These are phyloP conservation scores for Fusarium sp. DNA, from an alignment of 2,329 filamentous ascomycete species.

Conservation along the genomic window DNA sequence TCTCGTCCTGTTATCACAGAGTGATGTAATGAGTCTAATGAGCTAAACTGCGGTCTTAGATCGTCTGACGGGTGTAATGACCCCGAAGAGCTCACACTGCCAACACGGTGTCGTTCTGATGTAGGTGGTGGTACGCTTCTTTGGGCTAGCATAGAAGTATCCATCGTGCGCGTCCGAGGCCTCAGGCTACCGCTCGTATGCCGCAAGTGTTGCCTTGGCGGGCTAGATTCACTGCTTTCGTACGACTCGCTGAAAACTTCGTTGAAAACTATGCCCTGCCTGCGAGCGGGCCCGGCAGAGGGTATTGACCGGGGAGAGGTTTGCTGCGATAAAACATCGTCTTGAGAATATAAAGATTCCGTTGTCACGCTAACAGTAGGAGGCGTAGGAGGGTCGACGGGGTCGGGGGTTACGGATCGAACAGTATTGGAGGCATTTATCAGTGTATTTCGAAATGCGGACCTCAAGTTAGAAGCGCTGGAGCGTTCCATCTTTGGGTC, in stretches of 20 bases:
- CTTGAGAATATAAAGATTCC: constrained; percentile 42
- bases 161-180: constrained; percentile 69
- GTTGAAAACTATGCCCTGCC: constrained; percentile 71
- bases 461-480: constrained; percentile 51
- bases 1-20: constrained; percentile 53
- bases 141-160: constrained; percentile 64
- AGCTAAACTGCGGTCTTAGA: constrained; percentile 53
- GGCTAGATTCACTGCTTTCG: constrained; percentile 58
- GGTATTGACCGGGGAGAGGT: constrained; percentile 50
- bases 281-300: constrained; percentile 54
- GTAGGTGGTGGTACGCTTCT: constrained; percentile 52
- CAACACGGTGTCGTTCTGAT: constrained; percentile 71
- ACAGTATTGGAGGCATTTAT: constrained; percentile 58
- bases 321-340: constrained; percentile 47
- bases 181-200: constrained; percentile 54
- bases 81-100: constrained; percentile 74
- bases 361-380: constrained; percentile 38
- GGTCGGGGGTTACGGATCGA: constrained; percentile 75
- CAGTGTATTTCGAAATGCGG: constrained; percentile 49
- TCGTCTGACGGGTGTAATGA: constrained; percentile 66
- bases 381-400: constrained; percentile 50
- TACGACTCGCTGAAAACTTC: constrained; percentile 64
- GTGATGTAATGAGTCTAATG: constrained; percentile 57
- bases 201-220: constrained; percentile 50
- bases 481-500: constrained; percentile 51